Percentiles rank a stretch among this genome's conserved stretches.
These are phyloP conservation scores for Lentinula boryana DNA, from an alignment of 768 basidiomycete species.

Conservation along the genomic window DNA sequence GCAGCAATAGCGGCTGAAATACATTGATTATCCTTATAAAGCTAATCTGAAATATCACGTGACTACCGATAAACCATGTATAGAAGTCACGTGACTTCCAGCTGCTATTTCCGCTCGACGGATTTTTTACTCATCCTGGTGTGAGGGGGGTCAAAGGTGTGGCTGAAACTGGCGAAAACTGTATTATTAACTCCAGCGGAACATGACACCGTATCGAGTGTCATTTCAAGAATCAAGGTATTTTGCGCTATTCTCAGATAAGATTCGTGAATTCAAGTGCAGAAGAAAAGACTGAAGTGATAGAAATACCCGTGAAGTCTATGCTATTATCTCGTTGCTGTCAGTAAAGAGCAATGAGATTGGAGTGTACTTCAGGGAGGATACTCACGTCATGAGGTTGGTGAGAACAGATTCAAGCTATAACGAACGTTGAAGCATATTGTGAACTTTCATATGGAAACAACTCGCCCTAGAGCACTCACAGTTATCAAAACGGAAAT, in stretches of 20 bases:
- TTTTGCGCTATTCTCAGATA: constrained; percentile 26
- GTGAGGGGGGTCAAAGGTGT: constrained; percentile 47
- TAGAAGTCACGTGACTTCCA: no score
- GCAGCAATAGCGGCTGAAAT: no score
- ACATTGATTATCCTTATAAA: no score
- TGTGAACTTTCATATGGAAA: neutral
- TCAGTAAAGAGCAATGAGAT: neutral
- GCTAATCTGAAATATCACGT: no score
- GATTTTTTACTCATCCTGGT: no score
- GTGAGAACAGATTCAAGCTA: constrained; percentile 30
- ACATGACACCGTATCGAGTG: constrained; percentile 33
- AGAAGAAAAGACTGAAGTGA: neutral
- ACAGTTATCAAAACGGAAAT: constrained; percentile 36
- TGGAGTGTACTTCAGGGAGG: neutral
- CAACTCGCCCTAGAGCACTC: neutral
- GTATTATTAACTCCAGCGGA: constrained; percentile 46
- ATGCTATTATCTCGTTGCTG: constrained; percentile 17
- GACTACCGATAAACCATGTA: no score
- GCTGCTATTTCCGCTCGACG: no score
- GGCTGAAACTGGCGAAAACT: constrained; percentile 52
- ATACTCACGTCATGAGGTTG: constrained; percentile 29
- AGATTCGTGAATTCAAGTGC: neutral
- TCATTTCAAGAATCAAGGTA: constrained; percentile 39
- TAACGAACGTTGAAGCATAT: neutral
- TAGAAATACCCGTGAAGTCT: constrained; percentile 28